Base-by-base conservation (phyloP, 306 rosid species). In the Glycyrrhiza uralensis region DNA sequence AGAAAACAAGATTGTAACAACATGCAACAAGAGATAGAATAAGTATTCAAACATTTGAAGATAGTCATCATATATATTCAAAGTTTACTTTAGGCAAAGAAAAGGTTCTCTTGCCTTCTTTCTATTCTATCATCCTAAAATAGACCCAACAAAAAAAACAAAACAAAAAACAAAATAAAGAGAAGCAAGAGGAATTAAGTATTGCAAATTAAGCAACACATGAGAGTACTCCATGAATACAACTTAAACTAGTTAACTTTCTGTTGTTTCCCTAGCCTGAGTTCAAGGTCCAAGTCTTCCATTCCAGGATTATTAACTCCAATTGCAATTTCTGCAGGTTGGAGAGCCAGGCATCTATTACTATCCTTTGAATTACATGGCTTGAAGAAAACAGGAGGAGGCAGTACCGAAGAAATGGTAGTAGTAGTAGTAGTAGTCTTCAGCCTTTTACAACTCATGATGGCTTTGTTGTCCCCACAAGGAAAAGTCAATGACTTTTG, bases 201-300 rank as follows among this genome's bases (percentile, higher is more conserved):
- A 64, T 35, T 69, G 26, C 51, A 63, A 71, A 36, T 5, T 33
- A 6, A 44, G 22, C 20, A 36, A 12, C 55, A 56, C 14, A 35
- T 3, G 41, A 35, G 1, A n/a, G n/a, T 36, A 63, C 18, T 26
- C 32, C 52, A 63, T 63, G 14, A 26, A 8, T 22, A n/a, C 8
- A 63, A 65, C 71, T 8, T 26, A 4, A 39, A 24, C 46, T 30
- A 62, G 47, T 83, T 68, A 35, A 83, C 59, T 68, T 80, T 73
- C 19, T 86, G 82, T 61, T 85, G 79, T 56, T 79, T 80, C 64
- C 98, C 98, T 56, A 92, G 87, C 89, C 95, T 85, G 80, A 92
- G 96, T 81, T 92, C 98, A 77, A 92, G 98, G 84, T 92, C 98
- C 83, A 92, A 75, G 47, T 86, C 90, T 60, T 86, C 92, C 66